Conservation (phyloP, 768 basidiomycete species). For the Nevesoporus exiguus region DNA sequence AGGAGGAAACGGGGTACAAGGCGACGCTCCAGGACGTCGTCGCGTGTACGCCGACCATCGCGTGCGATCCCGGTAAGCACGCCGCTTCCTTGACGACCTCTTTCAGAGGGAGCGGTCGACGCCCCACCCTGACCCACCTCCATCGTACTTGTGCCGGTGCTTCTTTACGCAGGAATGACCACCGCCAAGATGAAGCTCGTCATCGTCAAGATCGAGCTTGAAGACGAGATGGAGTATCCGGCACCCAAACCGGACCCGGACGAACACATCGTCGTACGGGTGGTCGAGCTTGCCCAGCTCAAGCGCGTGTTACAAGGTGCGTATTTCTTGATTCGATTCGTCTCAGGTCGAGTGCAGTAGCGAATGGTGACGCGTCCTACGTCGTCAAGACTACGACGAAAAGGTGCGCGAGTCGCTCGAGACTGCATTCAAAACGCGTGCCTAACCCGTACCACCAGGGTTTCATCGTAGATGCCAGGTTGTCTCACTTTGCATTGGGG, state of each 20-base stretch:
- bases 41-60: constrained; percentile 59
- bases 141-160: too few relatives aligned
- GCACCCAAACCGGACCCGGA: constrained; percentile 78
- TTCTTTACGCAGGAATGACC: constrained; percentile 84
- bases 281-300: constrained; percentile 67
- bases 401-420: constrained; percentile 40
- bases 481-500: constrained; percentile 74
- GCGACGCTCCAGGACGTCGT: constrained; percentile 52
- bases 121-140: too few relatives aligned
- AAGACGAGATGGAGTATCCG: constrained; percentile 65
- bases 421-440: not conserved
- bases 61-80: constrained; percentile 63
- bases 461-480: constrained; percentile 69
- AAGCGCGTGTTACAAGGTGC: constrained; percentile 63
- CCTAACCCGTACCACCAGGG: constrained; percentile 35
- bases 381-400: constrained; percentile 50
- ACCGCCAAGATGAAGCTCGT: constrained; percentile 91
- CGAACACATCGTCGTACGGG: constrained; percentile 74
- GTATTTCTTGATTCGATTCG: constrained; percentile 13
- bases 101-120: too few relatives aligned
- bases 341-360: not conserved
- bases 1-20: constrained; percentile 90
- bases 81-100: not conserved
- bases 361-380: not conserved
- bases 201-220: constrained; percentile 62